Conservation (phyloP, 192 early-diverging fungal species). For the Backusella tuberculispora region DNA sequence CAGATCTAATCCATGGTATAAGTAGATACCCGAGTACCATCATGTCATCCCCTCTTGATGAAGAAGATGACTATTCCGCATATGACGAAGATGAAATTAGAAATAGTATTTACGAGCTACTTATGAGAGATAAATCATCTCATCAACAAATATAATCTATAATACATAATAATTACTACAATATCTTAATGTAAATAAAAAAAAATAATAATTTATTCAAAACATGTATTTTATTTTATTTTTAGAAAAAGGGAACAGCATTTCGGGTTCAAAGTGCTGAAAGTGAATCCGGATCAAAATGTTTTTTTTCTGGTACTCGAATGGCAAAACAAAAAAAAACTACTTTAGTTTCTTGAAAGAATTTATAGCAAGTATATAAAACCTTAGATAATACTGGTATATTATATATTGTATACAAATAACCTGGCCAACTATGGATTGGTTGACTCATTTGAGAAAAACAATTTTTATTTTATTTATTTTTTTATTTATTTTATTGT, state of each 20-base stretch:
- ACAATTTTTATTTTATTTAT: background rate
- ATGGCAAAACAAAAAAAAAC: background rate
- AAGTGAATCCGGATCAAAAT: no score
- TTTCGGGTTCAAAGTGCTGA: no score
- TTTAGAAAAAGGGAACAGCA: background rate
- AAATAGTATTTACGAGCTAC: slow-evolving; percentile 17
- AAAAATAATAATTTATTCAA: background rate
- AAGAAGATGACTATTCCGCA: slow-evolving; percentile 10
- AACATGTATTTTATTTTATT: no score
- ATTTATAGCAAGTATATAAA: no score
- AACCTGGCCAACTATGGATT: no score
- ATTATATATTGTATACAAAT: no score
- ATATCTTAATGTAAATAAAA: background rate
- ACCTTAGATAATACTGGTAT: no score
- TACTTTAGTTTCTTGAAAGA: no score
- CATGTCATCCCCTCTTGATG: background rate
- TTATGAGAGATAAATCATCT: slow-evolving; percentile 13
- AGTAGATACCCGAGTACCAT: background rate
- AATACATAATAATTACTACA: slow-evolving; percentile 11
- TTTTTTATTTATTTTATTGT: no score
- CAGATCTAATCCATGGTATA: background rate
- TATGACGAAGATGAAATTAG: slow-evolving; percentile 27
- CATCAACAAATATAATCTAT: slow-evolving; percentile 12
- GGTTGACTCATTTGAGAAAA: no score
- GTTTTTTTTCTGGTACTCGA: no score